Conservation (phyloP, 768 basidiomycete genomes). For the Lentinula aciculospora region DNA sequence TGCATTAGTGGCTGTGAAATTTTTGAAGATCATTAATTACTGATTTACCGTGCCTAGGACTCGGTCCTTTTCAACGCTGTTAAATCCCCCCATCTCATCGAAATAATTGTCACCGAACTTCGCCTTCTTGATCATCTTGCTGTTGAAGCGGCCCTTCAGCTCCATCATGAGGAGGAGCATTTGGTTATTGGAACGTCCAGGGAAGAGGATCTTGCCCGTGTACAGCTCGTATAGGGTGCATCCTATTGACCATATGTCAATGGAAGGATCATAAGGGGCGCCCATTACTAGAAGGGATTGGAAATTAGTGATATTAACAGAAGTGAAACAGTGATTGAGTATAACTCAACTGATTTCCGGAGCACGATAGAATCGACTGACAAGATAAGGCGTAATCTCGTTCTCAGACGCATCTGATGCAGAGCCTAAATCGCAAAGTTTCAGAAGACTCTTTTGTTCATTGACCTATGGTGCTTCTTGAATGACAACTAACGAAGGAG, state of each 20-base stretch:
- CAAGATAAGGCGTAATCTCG: conserved; percentile 97
- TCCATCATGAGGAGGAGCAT: conserved; percentile 99
- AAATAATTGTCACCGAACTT: conserved; percentile 92
- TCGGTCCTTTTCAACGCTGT: conserved; percentile 77
- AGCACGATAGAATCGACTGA: conserved; percentile 95
- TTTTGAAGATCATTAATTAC: neutral
- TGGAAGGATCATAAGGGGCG: conserved; percentile 86
- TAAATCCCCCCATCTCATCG: conserved; percentile 86
- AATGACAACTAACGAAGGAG: neutral
- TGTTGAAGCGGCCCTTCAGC: conserved; percentile 88
- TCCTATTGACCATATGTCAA: conserved; percentile 96
- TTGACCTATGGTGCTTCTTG: conserved; percentile 59
- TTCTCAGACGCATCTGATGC: conserved; percentile 93
- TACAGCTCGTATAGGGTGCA: conserved; percentile 96
- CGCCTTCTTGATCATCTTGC: conserved; percentile 91
- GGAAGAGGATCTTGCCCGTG: conserved; percentile 96
- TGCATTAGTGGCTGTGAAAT: conserved; percentile 15
- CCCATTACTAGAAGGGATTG: conserved; percentile 69
- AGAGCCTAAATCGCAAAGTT: conserved; percentile 96
- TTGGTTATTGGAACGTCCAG: conserved; percentile 94
- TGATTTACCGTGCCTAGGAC: conserved; percentile 75
- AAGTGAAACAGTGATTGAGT: neutral
- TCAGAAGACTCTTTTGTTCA: conserved; percentile 88
- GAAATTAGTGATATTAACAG: conserved; percentile 11
- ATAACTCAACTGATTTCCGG: conserved; percentile 84